Evolutionary conservation across 139 green algal genomes (phyloP).

Genomic region (Tetraselmis striata): DNA sequence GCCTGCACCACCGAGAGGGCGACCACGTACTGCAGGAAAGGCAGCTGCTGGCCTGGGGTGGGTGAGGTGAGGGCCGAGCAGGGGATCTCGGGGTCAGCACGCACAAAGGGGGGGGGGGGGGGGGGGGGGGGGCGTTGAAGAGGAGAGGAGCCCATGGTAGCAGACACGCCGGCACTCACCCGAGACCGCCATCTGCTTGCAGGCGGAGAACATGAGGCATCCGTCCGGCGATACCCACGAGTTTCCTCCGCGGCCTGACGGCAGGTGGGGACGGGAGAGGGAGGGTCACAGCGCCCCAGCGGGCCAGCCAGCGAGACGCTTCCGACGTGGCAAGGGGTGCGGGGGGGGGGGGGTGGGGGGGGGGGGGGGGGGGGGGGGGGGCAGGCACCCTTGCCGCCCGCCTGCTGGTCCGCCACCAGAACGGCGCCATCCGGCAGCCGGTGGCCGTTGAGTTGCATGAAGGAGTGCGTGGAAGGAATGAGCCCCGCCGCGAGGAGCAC

Average conservation of each 20-base stretch:
- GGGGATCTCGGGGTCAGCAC: too few relatives aligned
- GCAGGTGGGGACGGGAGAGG: neutral
- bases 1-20: conserved; percentile 81
- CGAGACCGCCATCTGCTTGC: conserved; percentile 28
- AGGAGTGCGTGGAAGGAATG: conserved; percentile 52
- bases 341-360: neutral
- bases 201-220: conserved; percentile 89
- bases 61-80: too few relatives aligned
- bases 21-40: conserved; percentile 92
- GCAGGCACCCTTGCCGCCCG: conserved; percentile 51
- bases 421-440: conserved; percentile 51
- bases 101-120: too few relatives aligned
- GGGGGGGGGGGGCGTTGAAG: too few relatives aligned
- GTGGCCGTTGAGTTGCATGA: conserved; percentile 47
- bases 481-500: conserved; percentile 32
- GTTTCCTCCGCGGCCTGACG: conserved; percentile 75
- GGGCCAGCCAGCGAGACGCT: neutral
- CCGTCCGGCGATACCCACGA: conserved; percentile 76
- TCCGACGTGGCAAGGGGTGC: too few relatives aligned
- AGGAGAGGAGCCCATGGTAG: too few relatives aligned
- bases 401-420: conserved; percentile 64
- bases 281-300: neutral
- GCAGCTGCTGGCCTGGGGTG: conserved; percentile 52
- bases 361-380: neutral
- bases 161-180: too few relatives aligned